phyloP scores from a whole-genome alignment of 805 yeast genomes.

The Clavispora asparagi region DNA sequence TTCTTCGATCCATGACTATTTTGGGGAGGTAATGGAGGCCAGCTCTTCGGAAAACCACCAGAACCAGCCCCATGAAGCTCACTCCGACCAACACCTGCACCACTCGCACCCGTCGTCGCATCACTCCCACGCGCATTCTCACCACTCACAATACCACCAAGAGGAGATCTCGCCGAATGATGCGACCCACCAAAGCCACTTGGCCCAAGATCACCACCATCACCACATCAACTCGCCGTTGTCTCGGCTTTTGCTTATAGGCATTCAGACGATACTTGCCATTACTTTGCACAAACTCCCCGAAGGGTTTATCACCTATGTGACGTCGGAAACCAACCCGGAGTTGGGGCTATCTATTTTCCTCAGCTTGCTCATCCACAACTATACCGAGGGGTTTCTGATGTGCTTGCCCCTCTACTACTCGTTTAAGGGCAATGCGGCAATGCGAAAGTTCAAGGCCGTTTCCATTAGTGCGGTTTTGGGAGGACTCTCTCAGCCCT shows the following conservation, averaged over 20 bases:
- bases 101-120: no score
- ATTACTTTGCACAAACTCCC: constrained; percentile 88
- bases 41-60: not conserved
- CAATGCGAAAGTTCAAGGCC: constrained; percentile 47
- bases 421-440: constrained; percentile 45
- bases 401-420: constrained; percentile 88
- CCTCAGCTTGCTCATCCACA: constrained; percentile 80
- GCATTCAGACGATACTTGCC: constrained; percentile 85
- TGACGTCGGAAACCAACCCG: constrained; percentile 62
- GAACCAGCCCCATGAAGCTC: not conserved
- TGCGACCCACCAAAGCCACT: constrained; percentile 7
- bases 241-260: constrained; percentile 77
- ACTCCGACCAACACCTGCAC: not conserved
- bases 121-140: constrained; percentile 10
- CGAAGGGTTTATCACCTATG: constrained; percentile 87
- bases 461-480: constrained; percentile 57
- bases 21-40: not conserved
- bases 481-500: constrained; percentile 84
- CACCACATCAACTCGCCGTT: constrained; percentile 76
- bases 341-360: constrained; percentile 75
- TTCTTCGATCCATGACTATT: not conserved
- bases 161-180: not conserved
- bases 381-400: constrained; percentile 89
- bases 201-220: constrained; percentile 49
- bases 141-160: constrained; percentile 20